Percentiles rank a stretch among this genome's conserved stretches.
Evolutionary conservation across 495 filamentous ascomycete species (phyloP).

Genomic region (Talaromyces trachyspermus): DNA sequence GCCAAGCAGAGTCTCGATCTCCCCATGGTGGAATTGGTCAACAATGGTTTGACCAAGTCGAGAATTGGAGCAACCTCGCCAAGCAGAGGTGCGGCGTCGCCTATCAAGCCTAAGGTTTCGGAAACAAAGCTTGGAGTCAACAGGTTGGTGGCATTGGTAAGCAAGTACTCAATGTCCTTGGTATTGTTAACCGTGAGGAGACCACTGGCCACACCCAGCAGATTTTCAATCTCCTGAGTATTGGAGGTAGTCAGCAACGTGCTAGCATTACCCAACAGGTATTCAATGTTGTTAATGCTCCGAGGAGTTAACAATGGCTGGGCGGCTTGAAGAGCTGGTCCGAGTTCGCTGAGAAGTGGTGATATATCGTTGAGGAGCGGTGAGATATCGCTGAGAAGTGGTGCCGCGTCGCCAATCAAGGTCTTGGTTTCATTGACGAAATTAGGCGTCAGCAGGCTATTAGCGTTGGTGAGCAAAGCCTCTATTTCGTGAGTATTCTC

Average conservation of each 20-base stretch:
- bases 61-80: conserved; percentile 27
- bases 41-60: conserved; percentile 15
- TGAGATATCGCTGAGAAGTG: no score
- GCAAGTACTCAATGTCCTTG: conserved; percentile 18
- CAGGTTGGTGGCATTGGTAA: conserved; percentile 35
- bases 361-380: conserved; percentile 25
- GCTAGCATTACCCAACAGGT: conserved; percentile 31
- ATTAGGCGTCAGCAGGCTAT: conserved; percentile 28
- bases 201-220: conserved; percentile 22
- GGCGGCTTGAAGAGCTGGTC: conserved; percentile 32
- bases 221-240: conserved; percentile 30
- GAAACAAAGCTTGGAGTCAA: conserved; percentile 35
- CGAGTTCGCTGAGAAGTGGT: conserved; percentile 38
- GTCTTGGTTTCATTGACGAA: conserved; percentile 37
- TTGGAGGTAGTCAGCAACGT: conserved; percentile 31
- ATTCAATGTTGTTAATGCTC: conserved; percentile 29
- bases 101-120: conserved; percentile 30
- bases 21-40: conserved; percentile 16
- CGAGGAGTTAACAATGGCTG: conserved; percentile 28
- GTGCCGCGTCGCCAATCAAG: conserved; percentile 25
- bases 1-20: conserved; percentile 26
- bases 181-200: conserved; percentile 23
- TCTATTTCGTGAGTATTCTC: conserved; percentile 31
- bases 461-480: conserved; percentile 33
- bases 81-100: conserved; percentile 25